Percentiles rank a stretch among this genome's conserved stretches.
phyloP scores from a whole-genome alignment of 805 yeast species.

The Barnettozyma botsteinii region DNA sequence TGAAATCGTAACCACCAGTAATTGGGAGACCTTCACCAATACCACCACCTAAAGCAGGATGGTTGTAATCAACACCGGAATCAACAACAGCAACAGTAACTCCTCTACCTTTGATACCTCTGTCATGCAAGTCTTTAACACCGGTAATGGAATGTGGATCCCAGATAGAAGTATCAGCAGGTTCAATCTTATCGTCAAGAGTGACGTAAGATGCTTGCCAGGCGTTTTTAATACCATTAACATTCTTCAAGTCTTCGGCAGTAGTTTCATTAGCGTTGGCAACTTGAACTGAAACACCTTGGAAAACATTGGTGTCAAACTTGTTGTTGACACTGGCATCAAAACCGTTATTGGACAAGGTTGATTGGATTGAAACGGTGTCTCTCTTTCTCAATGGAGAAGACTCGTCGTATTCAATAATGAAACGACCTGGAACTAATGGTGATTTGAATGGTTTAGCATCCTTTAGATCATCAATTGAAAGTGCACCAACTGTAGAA shows the following conservation, averaged over 20 bases:
- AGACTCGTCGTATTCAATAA: slow-evolving; percentile 11
- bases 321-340: slow-evolving; percentile 8
- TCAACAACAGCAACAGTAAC: slow-evolving; percentile 9
- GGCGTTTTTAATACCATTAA: slow-evolving; percentile 9
- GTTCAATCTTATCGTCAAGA: slow-evolving; percentile 3
- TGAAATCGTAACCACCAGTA: slow-evolving; percentile 13
- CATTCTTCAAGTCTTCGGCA: slow-evolving; percentile 8
- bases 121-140: slow-evolving; percentile 6
- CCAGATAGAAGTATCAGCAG: slow-evolving; percentile 2
- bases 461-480: not conserved
- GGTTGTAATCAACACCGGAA: slow-evolving; percentile 9
- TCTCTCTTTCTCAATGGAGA: slow-evolving; percentile 8
- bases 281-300: slow-evolving; percentile 12
- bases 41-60: slow-evolving; percentile 10
- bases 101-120: slow-evolving; percentile 8
- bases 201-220: slow-evolving; percentile 11
- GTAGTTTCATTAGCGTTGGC: slow-evolving; percentile 5
- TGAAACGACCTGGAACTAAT: slow-evolving; percentile 13
- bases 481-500: not conserved
- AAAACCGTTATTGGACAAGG: slow-evolving; percentile 6
- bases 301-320: slow-evolving; percentile 10
- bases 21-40: slow-evolving; percentile 10
- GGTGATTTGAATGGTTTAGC: not conserved
- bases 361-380: slow-evolving; percentile 1
- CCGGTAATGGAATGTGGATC: slow-evolving; percentile 9